These are phyloP conservation scores for Terfezia claveryi DNA, from an alignment of 495 filamentous ascomycete species.

Conservation along the genomic window DNA sequence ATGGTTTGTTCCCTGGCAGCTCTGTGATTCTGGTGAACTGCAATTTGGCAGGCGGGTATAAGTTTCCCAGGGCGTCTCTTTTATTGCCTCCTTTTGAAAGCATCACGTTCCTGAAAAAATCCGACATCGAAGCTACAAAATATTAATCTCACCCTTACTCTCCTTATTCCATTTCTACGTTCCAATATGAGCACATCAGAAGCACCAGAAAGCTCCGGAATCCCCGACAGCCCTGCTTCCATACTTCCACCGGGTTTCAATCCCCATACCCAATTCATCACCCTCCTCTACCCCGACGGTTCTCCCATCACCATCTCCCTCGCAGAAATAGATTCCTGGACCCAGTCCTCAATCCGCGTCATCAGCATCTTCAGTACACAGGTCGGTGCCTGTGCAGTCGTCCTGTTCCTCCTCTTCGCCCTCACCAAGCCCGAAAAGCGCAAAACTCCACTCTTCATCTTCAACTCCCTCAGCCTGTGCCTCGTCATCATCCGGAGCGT, in stretches of 20 bases:
- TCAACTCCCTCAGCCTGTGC: conserved; percentile 37
- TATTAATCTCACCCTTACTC: too few species aligned
- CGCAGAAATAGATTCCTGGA: conserved; percentile 26
- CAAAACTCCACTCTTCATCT: conserved; percentile 33
- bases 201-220: too few species aligned
- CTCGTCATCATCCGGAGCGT: conserved; percentile 39
- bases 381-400: conserved; percentile 47
- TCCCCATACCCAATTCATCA: conserved; percentile 36
- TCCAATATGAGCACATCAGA: too few species aligned
- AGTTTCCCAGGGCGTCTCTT: too few species aligned
- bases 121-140: too few species aligned
- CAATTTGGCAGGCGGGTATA: too few species aligned
- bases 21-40: too few species aligned
- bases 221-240: not conserved
- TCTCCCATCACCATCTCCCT: conserved; percentile 30
- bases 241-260: conserved; percentile 24
- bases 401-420: conserved; percentile 42
- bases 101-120: too few species aligned
- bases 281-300: conserved; percentile 30
- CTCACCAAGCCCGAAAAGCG: conserved; percentile 42
- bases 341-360: conserved; percentile 27
- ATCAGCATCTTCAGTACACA: conserved; percentile 51
- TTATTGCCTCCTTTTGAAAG: too few species aligned
- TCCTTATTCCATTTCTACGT: too few species aligned
- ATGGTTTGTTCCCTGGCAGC: too few species aligned